phyloP scores from a whole-genome alignment of 192 early-diverging fungal genomes.

The Chytriomyces hyalinus region DNA sequence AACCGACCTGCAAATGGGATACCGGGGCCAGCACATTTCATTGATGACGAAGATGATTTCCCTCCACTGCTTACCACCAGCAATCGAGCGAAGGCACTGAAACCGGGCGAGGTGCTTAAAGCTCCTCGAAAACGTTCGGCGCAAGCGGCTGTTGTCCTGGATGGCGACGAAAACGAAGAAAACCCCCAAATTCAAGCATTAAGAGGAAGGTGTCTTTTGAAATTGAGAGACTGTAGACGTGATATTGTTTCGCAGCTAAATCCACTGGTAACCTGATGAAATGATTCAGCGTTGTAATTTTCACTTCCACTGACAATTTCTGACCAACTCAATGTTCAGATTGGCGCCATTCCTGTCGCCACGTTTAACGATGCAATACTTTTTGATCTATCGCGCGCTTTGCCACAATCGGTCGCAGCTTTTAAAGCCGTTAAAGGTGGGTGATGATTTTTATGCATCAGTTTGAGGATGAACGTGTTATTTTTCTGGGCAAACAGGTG shows the following conservation, averaged over 20 bases:
- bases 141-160: not conserved
- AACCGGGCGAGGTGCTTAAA: not conserved
- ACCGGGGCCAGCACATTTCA: not conserved
- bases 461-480: not conserved
- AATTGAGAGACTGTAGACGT: not conserved
- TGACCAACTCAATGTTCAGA: slow-evolving; percentile 5
- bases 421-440: slow-evolving; percentile 13
- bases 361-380: slow-evolving; percentile 13
- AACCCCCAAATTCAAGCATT: not conserved
- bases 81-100: slow-evolving; percentile 8
- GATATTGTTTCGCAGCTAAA: not conserved
- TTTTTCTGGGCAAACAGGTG: not conserved
- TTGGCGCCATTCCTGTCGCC: slow-evolving; percentile 15
- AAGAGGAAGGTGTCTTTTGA: not conserved
- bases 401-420: slow-evolving; percentile 16
- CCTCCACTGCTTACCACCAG: not conserved
- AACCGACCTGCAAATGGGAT: not conserved
- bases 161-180: not conserved
- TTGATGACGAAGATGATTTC: slow-evolving; percentile 6
- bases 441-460: not conserved
- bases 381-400: slow-evolving; percentile 14
- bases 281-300: not conserved
- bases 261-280: slow-evolving; percentile 15
- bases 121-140: not conserved
- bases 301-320: not conserved